Base-by-base conservation (phyloP, 768 basidiomycete species). In the Pulveroboletus ravenelii region DNA sequence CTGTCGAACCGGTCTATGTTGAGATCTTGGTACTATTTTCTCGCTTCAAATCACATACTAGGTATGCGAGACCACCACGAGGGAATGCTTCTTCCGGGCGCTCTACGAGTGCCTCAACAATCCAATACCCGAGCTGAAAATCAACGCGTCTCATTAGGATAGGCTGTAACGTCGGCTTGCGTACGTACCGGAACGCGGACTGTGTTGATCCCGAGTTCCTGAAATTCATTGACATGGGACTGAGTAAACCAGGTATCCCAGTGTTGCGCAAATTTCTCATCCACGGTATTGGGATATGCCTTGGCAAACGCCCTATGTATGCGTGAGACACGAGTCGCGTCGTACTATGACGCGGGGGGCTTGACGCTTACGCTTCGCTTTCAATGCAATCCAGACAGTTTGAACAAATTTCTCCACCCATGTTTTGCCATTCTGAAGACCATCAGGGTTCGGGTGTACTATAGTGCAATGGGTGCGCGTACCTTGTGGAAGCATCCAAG, bases 401-500 rank as follows among this genome's bases (percentile, higher is more conserved):
- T 31, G 59, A 29, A 58, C 86, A 87, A 3, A 54, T 50, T 55
- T 89, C 50, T 0, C 88, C 88, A 20, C 88, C 89, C 88, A 91
- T 89, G 8, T 71, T 63, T 2, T 67, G 18, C 89, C 88, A 91
- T 74, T 77, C 88, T 84, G 27, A 23, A 40, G 34, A 41, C 10
- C 17, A 17, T 56, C 53, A 45, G 42, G 44, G 48, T 0, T 34
- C 35, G 37, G 1, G 4, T n/a, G 41, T 1, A 10, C 4, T 17
- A 17, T 12, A 36, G 4, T 6, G 6, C 25, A 32, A 34, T 10
- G n/a, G 6, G 6, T 0, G 15, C 1, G 10, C 47, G 10, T 52
- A 83, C 83, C 84, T 64, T 74, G 69, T 9, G 86, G 87, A 37
- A 88, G 72, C 87, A 90, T 90, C 88, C 88, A 90, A n/a, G 86